Base-by-base conservation (phyloP, 2,329 filamentous ascomycete species). In the Fusarium vanettenii region DNA sequence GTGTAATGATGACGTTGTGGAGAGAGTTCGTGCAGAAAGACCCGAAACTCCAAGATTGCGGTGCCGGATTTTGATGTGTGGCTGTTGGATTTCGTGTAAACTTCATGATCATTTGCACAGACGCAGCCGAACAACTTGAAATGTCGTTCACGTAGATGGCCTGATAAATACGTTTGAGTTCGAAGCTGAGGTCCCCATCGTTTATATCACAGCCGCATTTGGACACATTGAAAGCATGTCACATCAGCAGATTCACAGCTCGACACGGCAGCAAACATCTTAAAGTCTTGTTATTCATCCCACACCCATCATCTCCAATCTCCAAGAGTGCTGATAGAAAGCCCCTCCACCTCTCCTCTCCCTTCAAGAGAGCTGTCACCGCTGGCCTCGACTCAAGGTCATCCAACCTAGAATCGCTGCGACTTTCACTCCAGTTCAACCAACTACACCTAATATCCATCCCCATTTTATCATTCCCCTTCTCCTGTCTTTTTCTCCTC, bases 251-350 rank as follows among this genome's bases (percentile, higher is more conserved):
- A 6, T 39, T 56, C 31, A 55, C 11, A 25, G n/a, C 18, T 48
- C 33, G 27, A 5, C 16, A 27, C 33, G 29, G 5, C 16, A 22
- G 22, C 61, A 66, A 25, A 9, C 41, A 59, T 29, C 48, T 55
- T 56, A 66, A 66, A 59, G 20, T 71, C 64, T 71, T 79, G 66
- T 71, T 72, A 78, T 79, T 79, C 72, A 71, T 73, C 75, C 70
- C 65, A 35, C 74, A 50, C 69, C 73, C 45, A 39, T 61, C 67
- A 63, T 67, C 66, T 57, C 39, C 64, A 31, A 35, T 76, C 74
- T 76, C 69, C 74, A 76, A 71, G 66, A 48, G 66, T 52, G 61
- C 60, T 27, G 60, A 76, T 71, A 68, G 59, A 63, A 73, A 70
- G 67, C 57, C 62, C 66, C 61, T 56, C 70, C 22, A n/a, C 22